Percentiles rank a stretch among this genome's conserved stretches.
Evolutionary conservation across 345 rosid species (phyloP).

Genomic region (Clausena lansium): DNA sequence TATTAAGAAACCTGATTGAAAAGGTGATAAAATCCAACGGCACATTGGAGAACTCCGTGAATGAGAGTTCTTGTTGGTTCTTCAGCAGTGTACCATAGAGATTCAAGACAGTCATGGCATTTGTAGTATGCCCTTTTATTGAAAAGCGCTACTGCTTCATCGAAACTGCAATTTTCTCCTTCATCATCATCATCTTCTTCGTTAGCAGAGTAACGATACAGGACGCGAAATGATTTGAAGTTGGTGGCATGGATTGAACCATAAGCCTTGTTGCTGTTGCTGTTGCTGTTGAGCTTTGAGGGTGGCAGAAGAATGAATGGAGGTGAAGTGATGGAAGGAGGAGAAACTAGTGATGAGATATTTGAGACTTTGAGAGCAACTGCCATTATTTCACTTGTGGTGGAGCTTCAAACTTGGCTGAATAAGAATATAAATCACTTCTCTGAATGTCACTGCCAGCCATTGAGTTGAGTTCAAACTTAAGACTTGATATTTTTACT

Average conservation of each 20-base stretch:
- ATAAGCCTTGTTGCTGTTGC: background rate
- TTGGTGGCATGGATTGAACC: background rate
- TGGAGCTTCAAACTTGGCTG: background rate
- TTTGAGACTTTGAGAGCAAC: conserved; percentile 4
- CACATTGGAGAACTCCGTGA: conserved; percentile 86
- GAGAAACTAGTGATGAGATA: background rate
- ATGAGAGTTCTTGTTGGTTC: conserved; percentile 69
- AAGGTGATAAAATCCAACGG: conserved; percentile 87
- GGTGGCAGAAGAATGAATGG: conserved; percentile 1
- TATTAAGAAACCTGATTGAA: conserved; percentile 58
- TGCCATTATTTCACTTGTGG: conserved; percentile 28
- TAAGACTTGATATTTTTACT: background rate
- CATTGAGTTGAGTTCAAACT: background rate
- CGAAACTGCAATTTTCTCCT: conserved; percentile 37
- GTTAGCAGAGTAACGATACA: conserved; percentile 24
- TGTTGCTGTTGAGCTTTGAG: background rate
- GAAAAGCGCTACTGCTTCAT: conserved; percentile 61
- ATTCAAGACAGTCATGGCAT: conserved; percentile 81
- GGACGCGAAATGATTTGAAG: conserved; percentile 20
- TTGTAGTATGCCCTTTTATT: conserved; percentile 69
- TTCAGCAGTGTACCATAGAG: conserved; percentile 69
- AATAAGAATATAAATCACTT: background rate
- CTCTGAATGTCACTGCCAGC: background rate
- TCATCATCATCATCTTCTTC: conserved; percentile 19
- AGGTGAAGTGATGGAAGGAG: conserved; percentile 7